Conservation (phyloP, 1,139 yeast genomes). For the Blastobotrys buckinghamii region DNA sequence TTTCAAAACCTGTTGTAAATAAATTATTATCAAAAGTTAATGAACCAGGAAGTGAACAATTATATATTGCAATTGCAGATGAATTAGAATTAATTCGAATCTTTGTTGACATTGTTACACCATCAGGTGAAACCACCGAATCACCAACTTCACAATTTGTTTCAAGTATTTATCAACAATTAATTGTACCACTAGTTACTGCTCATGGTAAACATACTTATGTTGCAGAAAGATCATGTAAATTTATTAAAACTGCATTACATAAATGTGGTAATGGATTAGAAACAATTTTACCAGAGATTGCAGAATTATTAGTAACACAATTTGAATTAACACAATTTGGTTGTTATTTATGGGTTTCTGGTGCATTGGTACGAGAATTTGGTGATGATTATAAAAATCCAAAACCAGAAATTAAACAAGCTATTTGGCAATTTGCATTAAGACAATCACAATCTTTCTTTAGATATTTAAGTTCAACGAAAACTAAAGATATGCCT, state of each 20-base stretch:
- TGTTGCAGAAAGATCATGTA: conserved; percentile 70
- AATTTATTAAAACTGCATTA: conserved; percentile 59
- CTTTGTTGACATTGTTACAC: conserved; percentile 53
- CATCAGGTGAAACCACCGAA: conserved; percentile 18
- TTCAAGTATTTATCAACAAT: conserved; percentile 52
- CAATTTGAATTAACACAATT: conserved; percentile 64
- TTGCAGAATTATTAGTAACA: conserved; percentile 55
- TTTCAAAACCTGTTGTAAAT: conserved; percentile 61
- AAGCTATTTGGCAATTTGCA: conserved; percentile 48
- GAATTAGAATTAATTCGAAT: conserved; percentile 68
- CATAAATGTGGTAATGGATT: conserved; percentile 65
- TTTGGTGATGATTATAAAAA: conserved; percentile 57
- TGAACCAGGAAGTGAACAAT: conserved; percentile 34
- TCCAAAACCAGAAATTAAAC: conserved; percentile 35
- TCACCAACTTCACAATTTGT: conserved; percentile 58
- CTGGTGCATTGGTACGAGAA: conserved; percentile 76
- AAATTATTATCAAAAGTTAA: conserved; percentile 34
- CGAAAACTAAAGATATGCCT: conserved; percentile 44
- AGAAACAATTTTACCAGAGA: conserved; percentile 53
- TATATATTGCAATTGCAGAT: conserved; percentile 56
- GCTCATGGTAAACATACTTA: conserved; percentile 50
- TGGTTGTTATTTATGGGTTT: conserved; percentile 89
- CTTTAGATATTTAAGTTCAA: conserved; percentile 32
- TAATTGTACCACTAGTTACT: conserved; percentile 44
- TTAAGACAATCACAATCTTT: conserved; percentile 42